Conservation (phyloP, 1,284 basidiomycete genomes). For the Ustilago xerochloae region DNA sequence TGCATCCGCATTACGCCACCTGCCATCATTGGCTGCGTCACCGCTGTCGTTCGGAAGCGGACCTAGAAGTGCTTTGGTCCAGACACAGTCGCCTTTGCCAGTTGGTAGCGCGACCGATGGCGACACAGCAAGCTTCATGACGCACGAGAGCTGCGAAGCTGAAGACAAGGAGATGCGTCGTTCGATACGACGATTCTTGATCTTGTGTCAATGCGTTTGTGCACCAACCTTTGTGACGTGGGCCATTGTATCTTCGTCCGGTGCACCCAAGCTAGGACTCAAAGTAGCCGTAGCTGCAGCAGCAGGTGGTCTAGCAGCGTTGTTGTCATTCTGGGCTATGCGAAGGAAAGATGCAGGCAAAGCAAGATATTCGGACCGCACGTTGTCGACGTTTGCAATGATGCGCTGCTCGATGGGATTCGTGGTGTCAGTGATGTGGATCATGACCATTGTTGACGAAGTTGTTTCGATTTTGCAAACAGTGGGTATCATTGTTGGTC, state of each 20-base stretch:
- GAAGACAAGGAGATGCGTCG: conserved; percentile 54
- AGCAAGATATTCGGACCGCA: conserved; percentile 37
- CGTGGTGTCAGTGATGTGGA: conserved; percentile 62
- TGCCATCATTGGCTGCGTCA: conserved; percentile 37
- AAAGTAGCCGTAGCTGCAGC: conserved; percentile 27
- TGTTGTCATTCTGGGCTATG: conserved; percentile 30
- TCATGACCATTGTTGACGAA: conserved; percentile 65
- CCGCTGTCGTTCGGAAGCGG: conserved; percentile 38
- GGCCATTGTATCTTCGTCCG: conserved; percentile 46
- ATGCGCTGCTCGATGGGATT: conserved; percentile 60
- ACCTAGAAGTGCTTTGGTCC: not conserved
- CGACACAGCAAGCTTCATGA: conserved; percentile 18
- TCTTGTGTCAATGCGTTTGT: conserved; percentile 51
- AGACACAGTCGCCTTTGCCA: conserved; percentile 9
- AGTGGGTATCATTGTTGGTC: conserved; percentile 89
- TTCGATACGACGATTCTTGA: conserved; percentile 44
- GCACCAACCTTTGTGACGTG: conserved; percentile 58
- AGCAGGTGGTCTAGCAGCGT: conserved; percentile 8
- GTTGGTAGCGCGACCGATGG: not conserved
- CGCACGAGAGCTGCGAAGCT: conserved; percentile 70
- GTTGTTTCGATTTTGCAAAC: conserved; percentile 73
- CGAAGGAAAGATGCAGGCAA: conserved; percentile 25
- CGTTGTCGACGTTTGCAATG: conserved; percentile 30
- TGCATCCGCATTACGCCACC: conserved; percentile 44
- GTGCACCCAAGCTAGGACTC: conserved; percentile 6